Percentiles rank a stretch among this genome's conserved stretches.
Evolutionary conservation across 208 protist species (phyloP).

Genomic region (Leishmania turanica): DNA sequence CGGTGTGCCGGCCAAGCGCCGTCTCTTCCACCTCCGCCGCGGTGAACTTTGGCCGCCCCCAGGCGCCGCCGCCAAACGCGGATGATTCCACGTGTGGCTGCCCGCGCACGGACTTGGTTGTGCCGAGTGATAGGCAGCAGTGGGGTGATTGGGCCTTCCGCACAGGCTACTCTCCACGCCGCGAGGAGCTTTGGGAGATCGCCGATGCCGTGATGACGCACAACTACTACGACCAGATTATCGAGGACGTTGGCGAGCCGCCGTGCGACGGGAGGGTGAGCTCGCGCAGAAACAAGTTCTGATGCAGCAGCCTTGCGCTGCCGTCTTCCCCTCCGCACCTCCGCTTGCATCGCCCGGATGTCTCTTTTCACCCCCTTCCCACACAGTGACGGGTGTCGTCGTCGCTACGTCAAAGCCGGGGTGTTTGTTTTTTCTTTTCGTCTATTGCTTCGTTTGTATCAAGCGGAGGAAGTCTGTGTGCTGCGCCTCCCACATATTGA

Average conservation of each 20-base stretch:
- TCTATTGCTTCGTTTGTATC: not conserved
- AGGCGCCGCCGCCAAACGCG: not conserved
- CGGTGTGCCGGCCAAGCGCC: not conserved
- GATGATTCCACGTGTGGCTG: slow-evolving; percentile 1
- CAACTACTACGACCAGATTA: slow-evolving; percentile 16
- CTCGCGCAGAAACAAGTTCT: not conserved
- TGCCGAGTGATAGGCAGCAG: slow-evolving; percentile 25
- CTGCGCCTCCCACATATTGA: not conserved
- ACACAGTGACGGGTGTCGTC: not conserved
- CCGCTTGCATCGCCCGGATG: not conserved
- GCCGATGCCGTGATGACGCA: slow-evolving; percentile 53
- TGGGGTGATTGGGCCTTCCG: slow-evolving; percentile 32
- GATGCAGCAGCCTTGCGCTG: not conserved
- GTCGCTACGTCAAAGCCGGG: not conserved
- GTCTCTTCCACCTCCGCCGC: not conserved
- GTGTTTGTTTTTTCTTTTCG: not conserved
- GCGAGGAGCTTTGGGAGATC: slow-evolving; percentile 54
- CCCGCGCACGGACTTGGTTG: slow-evolving; percentile 14
- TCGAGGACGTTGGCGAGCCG: not conserved
- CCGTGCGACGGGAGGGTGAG: not conserved
- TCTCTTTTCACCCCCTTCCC: not conserved
- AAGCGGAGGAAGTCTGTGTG: not conserved
- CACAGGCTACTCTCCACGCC: slow-evolving; percentile 30
- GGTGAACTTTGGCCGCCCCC: not conserved
- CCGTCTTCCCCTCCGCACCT: not conserved